A percentile compares a stretch with the other conserved stretches of the same genome.
phyloP scores from a whole-genome alignment of 177 flowering plant species.

The Vitis hybrid region DNA sequence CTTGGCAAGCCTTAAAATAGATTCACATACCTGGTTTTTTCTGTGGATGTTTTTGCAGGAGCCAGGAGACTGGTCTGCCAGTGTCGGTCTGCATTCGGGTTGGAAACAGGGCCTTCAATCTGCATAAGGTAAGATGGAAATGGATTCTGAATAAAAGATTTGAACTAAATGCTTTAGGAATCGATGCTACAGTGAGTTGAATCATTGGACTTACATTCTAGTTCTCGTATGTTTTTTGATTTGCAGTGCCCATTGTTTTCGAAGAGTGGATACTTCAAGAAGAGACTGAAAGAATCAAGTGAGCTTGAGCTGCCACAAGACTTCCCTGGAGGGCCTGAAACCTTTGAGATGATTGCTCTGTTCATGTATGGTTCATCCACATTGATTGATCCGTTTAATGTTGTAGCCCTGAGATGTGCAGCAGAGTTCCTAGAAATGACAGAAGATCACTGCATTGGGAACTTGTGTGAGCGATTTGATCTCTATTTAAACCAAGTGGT shows the following conservation, averaged over 20 bases:
- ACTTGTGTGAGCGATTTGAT: slow-evolving; percentile 73
- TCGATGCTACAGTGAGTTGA: no score
- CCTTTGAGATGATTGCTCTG: slow-evolving; percentile 74
- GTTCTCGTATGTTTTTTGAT: slow-evolving; percentile 1
- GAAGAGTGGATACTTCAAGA: slow-evolving; percentile 80
- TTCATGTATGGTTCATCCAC: slow-evolving; percentile 78
- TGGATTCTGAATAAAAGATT: neutral
- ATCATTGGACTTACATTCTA: neutral
- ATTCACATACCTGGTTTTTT: neutral
- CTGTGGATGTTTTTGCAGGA: slow-evolving; percentile 45
- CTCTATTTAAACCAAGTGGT: slow-evolving; percentile 87
- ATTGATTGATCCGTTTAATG: slow-evolving; percentile 75
- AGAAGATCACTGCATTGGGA: slow-evolving; percentile 58
- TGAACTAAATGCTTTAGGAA: no score
- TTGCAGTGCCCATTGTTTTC: slow-evolving; percentile 57
- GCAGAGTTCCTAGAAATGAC: slow-evolving; percentile 89
- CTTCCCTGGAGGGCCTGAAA: slow-evolving; percentile 88
- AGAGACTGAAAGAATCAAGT: slow-evolving; percentile 41
- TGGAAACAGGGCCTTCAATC: slow-evolving; percentile 53
- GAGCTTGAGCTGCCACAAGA: slow-evolving; percentile 57
- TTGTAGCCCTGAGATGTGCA: slow-evolving; percentile 79
- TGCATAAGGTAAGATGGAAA: slow-evolving; percentile 66
- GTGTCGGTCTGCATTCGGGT: slow-evolving; percentile 63
- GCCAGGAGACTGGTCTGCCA: slow-evolving; percentile 85
- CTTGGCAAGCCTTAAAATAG: neutral